A percentile compares a stretch with the other conserved stretches of the same genome.
These are phyloP conservation scores for Hydnomerulius pinastri DNA, from an alignment of 768 basidiomycete species.

Conservation along the genomic window DNA sequence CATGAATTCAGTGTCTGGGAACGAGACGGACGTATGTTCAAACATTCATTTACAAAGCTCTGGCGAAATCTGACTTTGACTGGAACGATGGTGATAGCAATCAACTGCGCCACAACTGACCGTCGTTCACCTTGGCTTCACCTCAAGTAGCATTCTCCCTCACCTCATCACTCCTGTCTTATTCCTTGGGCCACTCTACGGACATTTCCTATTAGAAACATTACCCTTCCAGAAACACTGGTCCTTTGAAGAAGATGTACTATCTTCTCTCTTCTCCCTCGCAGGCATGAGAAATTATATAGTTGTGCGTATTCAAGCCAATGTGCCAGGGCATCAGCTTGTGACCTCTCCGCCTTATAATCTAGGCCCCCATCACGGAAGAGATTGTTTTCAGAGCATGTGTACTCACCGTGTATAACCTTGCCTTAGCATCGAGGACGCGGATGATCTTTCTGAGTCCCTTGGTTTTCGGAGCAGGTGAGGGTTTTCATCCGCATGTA, in stretches of 20 bases:
- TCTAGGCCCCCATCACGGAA: constrained; percentile 86
- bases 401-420: constrained; percentile 70
- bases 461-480: constrained; percentile 86
- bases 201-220: constrained; percentile 40
- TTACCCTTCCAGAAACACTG: constrained; percentile 60
- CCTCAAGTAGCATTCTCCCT: constrained; percentile 36
- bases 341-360: neutral
- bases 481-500: constrained; percentile 23
- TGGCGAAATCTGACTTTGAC: neutral
- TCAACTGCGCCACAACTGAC: constrained; percentile 31
- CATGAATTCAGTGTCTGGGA: constrained; percentile 33
- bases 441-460: constrained; percentile 82
- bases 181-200: constrained; percentile 79
- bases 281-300: constrained; percentile 72
- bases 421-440: constrained; percentile 55
- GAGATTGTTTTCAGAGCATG: constrained; percentile 91
- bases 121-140: constrained; percentile 44
- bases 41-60: neutral
- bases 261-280: constrained; percentile 47
- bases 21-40: constrained; percentile 15
- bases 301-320: constrained; percentile 36
- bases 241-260: constrained; percentile 43
- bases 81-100: constrained; percentile 14
- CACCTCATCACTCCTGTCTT: constrained; percentile 72
- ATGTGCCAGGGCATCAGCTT: neutral